Evolutionary conservation across 208 protist genomes (phyloP), one percentile per base, ranked within the genome.

Genomic region (Acanthamoeba rhysodes): DNA sequence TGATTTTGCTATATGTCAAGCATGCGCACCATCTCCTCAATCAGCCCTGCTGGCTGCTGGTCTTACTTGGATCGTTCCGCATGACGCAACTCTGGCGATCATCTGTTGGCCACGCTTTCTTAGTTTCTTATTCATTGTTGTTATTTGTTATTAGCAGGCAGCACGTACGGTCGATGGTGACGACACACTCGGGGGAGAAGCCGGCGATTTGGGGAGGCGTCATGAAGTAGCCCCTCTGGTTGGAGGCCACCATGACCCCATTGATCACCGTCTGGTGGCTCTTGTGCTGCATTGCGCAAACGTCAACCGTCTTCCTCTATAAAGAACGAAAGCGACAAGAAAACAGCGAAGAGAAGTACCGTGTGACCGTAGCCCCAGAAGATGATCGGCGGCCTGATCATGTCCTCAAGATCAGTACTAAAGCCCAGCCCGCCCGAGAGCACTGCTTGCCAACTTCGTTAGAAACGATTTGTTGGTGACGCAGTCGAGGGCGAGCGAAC

Each of bases 201-300:
- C 78, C 78, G 29, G 78, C 78, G 48, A 62, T 85, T 53, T 91
- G 57, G 57, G 37, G 37, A 1, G 37, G 37, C 37, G 8, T 57
- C 85, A 74, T 91, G 62, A 91, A 29, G 57, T 91, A 91, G 29
- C 85, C 85, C 27, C 72, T 55, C 85, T 91, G 85, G 29, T 91
- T 91, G 24, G 57, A 74, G n/a, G 57, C 62, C 57, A 91, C 85
- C 34, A 70, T 24, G 1, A 91, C 37, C 4, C 14, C 45, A 41
- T 85, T 85, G 1, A 85, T 27, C 57, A 29, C 24, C 34, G 4
- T 2, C 24, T 64, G 29, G 24, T 72, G 48, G 20, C 57, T 91
- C 41, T 55, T n/a, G 85, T 91, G 85, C 85, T 91, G 22, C 53
- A 2, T 4, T 20, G 29, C n/a, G n/a, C n/a, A n/a, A 6, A 41